phyloP scores from a whole-genome alignment of 2,329 filamentous ascomycete species.

The Penicillium sp. region DNA sequence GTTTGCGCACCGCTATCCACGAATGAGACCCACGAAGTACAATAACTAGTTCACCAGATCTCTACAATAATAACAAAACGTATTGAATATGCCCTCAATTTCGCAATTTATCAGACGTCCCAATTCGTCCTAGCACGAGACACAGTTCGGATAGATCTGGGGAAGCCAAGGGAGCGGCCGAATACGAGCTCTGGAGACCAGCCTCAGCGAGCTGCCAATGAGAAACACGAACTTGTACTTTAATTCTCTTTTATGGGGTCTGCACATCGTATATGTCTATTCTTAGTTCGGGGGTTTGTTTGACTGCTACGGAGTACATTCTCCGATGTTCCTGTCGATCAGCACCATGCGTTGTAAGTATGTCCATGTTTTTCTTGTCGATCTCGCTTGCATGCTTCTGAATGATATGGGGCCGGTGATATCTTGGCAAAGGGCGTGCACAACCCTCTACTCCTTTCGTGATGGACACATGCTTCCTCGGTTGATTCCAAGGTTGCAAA shows the following conservation, averaged over 20 bases:
- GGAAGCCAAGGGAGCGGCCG: conserved; percentile 9
- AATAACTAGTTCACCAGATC: too few relatives aligned
- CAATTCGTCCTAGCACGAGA: background rate
- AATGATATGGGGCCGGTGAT: too few relatives aligned
- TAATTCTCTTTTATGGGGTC: conserved; percentile 3
- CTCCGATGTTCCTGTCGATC: conserved; percentile 10
- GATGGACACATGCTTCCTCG: background rate
- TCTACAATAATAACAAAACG: too few relatives aligned
- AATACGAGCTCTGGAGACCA: conserved; percentile 13
- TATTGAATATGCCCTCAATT: background rate
- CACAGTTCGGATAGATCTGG: background rate
- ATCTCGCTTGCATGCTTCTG: background rate
- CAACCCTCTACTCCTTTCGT: too few relatives aligned
- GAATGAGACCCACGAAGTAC: too few relatives aligned
- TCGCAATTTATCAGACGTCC: background rate
- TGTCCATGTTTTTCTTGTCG: background rate
- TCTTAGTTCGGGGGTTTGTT: conserved; percentile 1
- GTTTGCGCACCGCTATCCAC: too few relatives aligned
- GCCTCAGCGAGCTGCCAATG: conserved; percentile 4
- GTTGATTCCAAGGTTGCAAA: background rate
- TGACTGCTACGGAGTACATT: too few relatives aligned
- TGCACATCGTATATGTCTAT: conserved; percentile 2
- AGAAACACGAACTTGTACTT: background rate
- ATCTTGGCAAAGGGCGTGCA: background rate
- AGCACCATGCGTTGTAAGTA: background rate